Conservation (phyloP, 2,329 filamentous ascomycete genomes). For the Aspergillus floridensis region DNA sequence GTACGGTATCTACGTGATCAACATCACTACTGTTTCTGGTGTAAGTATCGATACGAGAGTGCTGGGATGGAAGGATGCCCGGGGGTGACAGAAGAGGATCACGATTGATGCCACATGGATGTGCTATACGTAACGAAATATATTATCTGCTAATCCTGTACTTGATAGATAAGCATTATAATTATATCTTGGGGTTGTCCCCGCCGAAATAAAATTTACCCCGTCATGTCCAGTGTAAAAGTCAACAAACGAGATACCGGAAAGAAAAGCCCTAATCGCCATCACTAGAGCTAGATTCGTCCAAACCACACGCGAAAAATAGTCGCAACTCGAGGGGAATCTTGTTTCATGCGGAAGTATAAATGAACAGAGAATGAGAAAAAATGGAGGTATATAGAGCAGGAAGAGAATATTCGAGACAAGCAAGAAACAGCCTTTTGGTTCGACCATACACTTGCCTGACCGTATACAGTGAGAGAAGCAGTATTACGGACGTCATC, state of each 20-base stretch:
- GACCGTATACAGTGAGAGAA: background rate
- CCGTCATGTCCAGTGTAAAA: background rate
- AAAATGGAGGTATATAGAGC: background rate
- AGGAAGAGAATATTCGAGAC: background rate
- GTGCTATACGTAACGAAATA: slow-evolving; percentile 6
- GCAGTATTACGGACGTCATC: background rate
- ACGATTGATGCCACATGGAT: slow-evolving; percentile 51
- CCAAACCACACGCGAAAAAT: background rate
- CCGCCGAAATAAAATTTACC: background rate
- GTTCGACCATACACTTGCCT: background rate
- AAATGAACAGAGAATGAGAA: slow-evolving; percentile 3
- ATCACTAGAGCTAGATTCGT: background rate
- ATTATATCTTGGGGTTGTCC: background rate
- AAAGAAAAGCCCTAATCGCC: background rate
- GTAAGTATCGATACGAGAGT: slow-evolving; percentile 73
- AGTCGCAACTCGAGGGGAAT: background rate
- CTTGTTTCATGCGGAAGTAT: background rate
- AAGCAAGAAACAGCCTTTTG: background rate
- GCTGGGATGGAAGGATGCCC: slow-evolving; percentile 84
- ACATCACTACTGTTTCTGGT: slow-evolving; percentile 92
- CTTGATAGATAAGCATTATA: slow-evolving; percentile 12
- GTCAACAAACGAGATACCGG: background rate
- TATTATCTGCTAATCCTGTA: background rate
- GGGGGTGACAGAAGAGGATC: slow-evolving; percentile 80
- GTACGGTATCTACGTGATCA: slow-evolving; percentile 67